phyloP scores from a whole-genome alignment of 2,329 filamentous ascomycete genomes.

The Teratosphaeria viscida region DNA sequence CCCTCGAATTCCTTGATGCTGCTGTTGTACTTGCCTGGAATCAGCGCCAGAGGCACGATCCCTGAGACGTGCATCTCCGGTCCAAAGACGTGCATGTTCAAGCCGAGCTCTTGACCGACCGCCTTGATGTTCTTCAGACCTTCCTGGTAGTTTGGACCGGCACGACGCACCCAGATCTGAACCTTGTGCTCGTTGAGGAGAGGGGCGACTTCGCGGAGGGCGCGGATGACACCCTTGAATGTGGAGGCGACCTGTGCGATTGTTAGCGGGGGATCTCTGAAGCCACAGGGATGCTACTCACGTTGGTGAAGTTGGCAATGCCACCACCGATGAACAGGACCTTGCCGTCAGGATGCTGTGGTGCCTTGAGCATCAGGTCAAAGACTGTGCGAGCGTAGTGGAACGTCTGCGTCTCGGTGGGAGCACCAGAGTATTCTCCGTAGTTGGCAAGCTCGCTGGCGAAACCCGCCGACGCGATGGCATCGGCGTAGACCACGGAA shows the following conservation, averaged over 20 bases:
- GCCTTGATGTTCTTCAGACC: conserved; percentile 99
- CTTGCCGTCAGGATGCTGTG: conserved; percentile 79
- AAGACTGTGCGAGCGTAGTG: conserved; percentile 97
- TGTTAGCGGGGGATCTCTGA: background rate
- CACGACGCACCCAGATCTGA: conserved; percentile 86
- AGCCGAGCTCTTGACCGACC: conserved; percentile 82
- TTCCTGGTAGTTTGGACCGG: conserved; percentile 98
- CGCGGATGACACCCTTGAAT: conserved; percentile 99
- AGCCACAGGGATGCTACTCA: conserved; percentile 20
- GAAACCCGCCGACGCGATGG: conserved; percentile 92
- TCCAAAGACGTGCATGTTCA: conserved; percentile 86
- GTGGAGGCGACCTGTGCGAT: conserved; percentile 62
- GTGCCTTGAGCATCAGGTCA: conserved; percentile 92
- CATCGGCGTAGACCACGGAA: conserved; percentile 96
- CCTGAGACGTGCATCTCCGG: conserved; percentile 84
- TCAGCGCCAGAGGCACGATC: conserved; percentile 85
- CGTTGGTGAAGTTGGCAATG: conserved; percentile 99
- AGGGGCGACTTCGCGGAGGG: conserved; percentile 78
- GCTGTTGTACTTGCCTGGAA: conserved; percentile 46
- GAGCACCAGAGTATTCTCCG: conserved; percentile 97
- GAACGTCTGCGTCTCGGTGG: conserved; percentile 97
- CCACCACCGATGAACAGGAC: conserved; percentile 98
- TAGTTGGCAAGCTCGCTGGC: conserved; percentile 98
- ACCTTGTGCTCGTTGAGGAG: conserved; percentile 91
- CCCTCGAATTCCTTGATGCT: conserved; percentile 51